Conservation (phyloP, 2,329 filamentous ascomycete genomes). For the Sporothrix globosa region DNA sequence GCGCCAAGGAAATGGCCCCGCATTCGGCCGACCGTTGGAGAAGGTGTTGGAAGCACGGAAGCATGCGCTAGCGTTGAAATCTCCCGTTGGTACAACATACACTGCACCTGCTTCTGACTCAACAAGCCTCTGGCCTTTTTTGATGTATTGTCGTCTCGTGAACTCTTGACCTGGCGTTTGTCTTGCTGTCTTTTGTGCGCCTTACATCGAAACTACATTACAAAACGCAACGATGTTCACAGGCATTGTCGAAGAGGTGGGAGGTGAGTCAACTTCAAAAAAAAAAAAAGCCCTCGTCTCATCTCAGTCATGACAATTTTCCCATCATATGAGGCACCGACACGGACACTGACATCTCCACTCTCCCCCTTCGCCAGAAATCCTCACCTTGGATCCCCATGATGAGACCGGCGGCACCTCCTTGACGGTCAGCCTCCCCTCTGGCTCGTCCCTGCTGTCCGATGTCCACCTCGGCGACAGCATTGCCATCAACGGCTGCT, state of each 20-base stretch:
- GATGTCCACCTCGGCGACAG: conserved; percentile 90
- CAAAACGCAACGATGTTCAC: conserved; percentile 74
- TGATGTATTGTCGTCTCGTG: not conserved
- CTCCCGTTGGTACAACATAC: too few species aligned
- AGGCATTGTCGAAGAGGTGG: conserved; percentile 88
- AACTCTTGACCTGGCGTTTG: not conserved
- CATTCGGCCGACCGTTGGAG: conserved; percentile 11
- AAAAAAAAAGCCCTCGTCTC: conserved; percentile 14
- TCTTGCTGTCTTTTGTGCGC: not conserved
- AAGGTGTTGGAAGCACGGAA: not conserved
- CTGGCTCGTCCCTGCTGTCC: conserved; percentile 71
- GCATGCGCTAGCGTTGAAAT: not conserved
- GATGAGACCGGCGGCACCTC: conserved; percentile 87
- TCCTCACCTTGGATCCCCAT: conserved; percentile 77
- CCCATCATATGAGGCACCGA: conserved; percentile 27
- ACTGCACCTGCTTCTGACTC: not conserved
- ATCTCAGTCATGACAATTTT: not conserved
- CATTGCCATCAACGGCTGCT: conserved; percentile 94
- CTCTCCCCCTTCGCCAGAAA: conserved; percentile 57
- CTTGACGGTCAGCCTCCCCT: conserved; percentile 75
- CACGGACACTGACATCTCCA: conserved; percentile 29
- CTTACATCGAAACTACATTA: not conserved
- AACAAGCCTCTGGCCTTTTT: not conserved
- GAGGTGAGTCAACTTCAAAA: conserved; percentile 64
- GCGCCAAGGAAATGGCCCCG: not conserved